Base-by-base conservation (phyloP, 441 rosid genomes). In the Bruguiera hainesii region DNA sequence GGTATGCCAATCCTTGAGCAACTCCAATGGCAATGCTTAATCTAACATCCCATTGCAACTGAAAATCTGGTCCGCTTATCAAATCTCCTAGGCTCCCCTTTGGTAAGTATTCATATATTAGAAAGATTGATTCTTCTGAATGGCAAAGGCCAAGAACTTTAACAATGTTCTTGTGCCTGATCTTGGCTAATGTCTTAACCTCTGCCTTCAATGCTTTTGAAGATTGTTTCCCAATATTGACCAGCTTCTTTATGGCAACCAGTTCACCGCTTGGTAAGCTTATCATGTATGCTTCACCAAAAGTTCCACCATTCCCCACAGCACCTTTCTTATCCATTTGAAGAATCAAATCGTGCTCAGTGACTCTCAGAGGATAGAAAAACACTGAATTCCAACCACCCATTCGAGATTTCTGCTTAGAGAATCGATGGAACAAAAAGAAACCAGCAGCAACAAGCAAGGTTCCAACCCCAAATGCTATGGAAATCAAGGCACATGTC, bases 211-310 rank as follows among this genome's bases (percentile, higher is more conserved):
- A 80, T 66, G 86, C 86, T 61, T 87, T 89, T 59, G 88, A 90
- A 25, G 84, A 77, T 59, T 77, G 86, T 73, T 66, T 72, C 59
- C 90, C 93, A 18, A 85, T 51, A 50, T 78, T 84, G 87, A 90
- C 85, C 21, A 93, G 82, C 85, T 77, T 85, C 81, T 93, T 93
- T 42, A 93, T 96, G 9, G 97, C 98, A n/a, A 93, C 84, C 13
- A 65, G 80, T 56, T 87, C 82, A 6, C 85, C 88, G 0, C 83
- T 61, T 13, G 67, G 52, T 26, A 75, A 74, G 3, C 71, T 62
- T 50, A 89, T 71, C 69, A 79, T 80, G 76, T 89, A 89, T 49
- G 89, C 89, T 72, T 82, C 86, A 16, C 97, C 98, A 31, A 86
- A 89, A 5, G 91, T 84, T 39, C 97, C 98, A 0, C 85, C 87